Evolutionary conservation across 306 rosid species (phyloP), one percentile per base, ranked within the genome.

Genomic region (Castanopsis chinensis): DNA sequence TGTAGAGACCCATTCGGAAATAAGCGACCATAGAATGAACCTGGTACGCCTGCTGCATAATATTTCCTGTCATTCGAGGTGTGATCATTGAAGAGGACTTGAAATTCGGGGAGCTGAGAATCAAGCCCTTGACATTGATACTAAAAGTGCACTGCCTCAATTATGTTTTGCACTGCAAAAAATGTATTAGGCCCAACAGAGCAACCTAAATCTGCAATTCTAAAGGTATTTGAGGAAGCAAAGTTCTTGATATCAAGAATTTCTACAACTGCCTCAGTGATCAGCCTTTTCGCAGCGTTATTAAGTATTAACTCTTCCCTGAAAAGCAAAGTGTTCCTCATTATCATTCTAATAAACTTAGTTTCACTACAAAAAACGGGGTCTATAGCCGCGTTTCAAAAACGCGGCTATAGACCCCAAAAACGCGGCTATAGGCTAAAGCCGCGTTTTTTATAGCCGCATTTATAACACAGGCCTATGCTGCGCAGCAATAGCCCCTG

Each of bases 21-120:
- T 6, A 87, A 3, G 32, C 80, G 71, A 19, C 63, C 52, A 20
- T 84, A 69, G 69, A 87, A 87, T 0, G 88, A 87, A 2, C 88
- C 88, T 0, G 85, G 83, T 4, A 80, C 85, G 0, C 65, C 81
- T 0, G 81, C 81, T 1, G 79, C 81, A 33, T 53, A 70, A 20
- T 84, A 87, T 19, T 19, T 11, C 12, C 60, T 30, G 1, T 77
- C 86, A 57, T 82, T 87, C 21, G 73, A 32, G 69, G 35, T 33
- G 35, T 33, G 35, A 33, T 33, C 35, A 33, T 33, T 33, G 35
- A 33, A 33, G 35, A 33, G 6, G 35, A 33, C 35, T 33, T 33
- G 35, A 33, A 33, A 33, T 33, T 33, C 35, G 35, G 35, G 35
- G 25, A n/a, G 32, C 1, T 58, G 8, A 8, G 74, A 61, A 28